Percentiles rank a stretch among this genome's conserved stretches.
Conservation (phyloP, 176 grass and related monocot species). For the Neostapfia colusana region DNA sequence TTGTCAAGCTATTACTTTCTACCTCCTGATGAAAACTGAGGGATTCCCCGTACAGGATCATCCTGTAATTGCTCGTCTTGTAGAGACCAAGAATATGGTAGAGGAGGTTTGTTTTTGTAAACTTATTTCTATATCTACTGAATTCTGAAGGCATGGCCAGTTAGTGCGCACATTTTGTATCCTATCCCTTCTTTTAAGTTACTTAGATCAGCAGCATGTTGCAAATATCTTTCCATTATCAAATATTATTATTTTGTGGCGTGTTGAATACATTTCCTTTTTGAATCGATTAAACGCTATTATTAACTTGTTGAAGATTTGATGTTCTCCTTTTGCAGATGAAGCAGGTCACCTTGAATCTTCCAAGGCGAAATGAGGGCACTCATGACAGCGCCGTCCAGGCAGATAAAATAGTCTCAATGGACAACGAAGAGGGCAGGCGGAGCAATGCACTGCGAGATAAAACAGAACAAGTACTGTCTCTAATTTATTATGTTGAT, state of each 20-base stretch:
- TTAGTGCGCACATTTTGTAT: not conserved
- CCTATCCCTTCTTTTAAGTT: not conserved
- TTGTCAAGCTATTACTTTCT: conserved; percentile 89
- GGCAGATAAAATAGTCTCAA: conserved; percentile 13
- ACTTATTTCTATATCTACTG: not conserved
- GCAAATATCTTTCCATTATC: not conserved
- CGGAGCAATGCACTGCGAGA: conserved; percentile 12
- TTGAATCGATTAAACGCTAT: conserved; percentile 4
- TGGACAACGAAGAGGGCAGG: conserved; percentile 24
- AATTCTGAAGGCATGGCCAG: not conserved
- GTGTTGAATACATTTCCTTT: conserved; percentile 4
- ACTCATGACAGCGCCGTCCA: conserved; percentile 17
- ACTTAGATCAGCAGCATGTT: not conserved
- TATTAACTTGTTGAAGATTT: not conserved
- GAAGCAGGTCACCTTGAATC: conserved; percentile 41
- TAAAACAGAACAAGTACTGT: conserved; percentile 28
- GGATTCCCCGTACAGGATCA: conserved; percentile 80
- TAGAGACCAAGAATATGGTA: conserved; percentile 86
- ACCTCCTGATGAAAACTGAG: conserved; percentile 94
- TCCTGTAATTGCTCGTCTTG: conserved; percentile 79
- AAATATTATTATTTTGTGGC: not conserved
- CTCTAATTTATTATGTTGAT: conserved; percentile 17
- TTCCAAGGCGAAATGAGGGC: conserved; percentile 12
- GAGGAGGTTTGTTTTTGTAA: conserved; percentile 58
- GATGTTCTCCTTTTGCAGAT: conserved; percentile 47